These are phyloP conservation scores for Avena insularis DNA, from an alignment of 176 grass and related monocot genomes.

Conservation along the genomic window DNA sequence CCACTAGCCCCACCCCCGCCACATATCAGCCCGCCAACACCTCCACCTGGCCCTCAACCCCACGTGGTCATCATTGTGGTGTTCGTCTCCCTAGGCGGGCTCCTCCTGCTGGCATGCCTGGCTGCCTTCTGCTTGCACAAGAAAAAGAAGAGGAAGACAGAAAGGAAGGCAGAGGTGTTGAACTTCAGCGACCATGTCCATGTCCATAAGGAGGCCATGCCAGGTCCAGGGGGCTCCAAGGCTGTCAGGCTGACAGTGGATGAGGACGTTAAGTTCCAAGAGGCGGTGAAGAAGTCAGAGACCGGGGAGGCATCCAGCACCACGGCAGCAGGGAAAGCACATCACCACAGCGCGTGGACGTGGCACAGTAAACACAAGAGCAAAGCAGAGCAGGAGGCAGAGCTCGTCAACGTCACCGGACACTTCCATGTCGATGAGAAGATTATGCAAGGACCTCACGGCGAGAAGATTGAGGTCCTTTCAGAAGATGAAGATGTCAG, in stretches of 20 bases:
- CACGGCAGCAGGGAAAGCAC: background rate
- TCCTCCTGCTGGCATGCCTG: constrained; percentile 71
- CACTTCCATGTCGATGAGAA: constrained; percentile 54
- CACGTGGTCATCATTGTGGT: constrained; percentile 77
- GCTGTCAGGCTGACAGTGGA: constrained; percentile 49
- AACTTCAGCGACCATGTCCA: constrained; percentile 67
- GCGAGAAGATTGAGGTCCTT: constrained; percentile 45
- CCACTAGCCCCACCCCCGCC: constrained; percentile 38
- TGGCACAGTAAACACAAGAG: constrained; percentile 58
- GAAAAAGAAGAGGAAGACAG: constrained; percentile 54
- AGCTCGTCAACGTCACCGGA: constrained; percentile 47
- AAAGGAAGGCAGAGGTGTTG: constrained; percentile 46
- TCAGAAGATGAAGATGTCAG: constrained; percentile 58
- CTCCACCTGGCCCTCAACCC: constrained; percentile 53
- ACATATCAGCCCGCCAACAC: constrained; percentile 26
- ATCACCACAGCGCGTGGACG: constrained; percentile 36
- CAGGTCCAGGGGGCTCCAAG: constrained; percentile 48
- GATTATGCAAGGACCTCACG: constrained; percentile 46
- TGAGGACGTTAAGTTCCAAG: constrained; percentile 72
- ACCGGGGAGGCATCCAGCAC: constrained; percentile 10
- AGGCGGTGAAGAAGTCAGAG: constrained; percentile 53
- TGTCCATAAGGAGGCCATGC: constrained; percentile 51
- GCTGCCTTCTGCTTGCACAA: constrained; percentile 72
- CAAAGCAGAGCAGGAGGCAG: constrained; percentile 34
- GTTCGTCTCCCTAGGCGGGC: constrained; percentile 63